A percentile compares a stretch with the other conserved stretches of the same genome.
Evolutionary conservation across 2,329 filamentous ascomycete genomes (phyloP).

Genomic region (Aaosphaeria pasadenensis): DNA sequence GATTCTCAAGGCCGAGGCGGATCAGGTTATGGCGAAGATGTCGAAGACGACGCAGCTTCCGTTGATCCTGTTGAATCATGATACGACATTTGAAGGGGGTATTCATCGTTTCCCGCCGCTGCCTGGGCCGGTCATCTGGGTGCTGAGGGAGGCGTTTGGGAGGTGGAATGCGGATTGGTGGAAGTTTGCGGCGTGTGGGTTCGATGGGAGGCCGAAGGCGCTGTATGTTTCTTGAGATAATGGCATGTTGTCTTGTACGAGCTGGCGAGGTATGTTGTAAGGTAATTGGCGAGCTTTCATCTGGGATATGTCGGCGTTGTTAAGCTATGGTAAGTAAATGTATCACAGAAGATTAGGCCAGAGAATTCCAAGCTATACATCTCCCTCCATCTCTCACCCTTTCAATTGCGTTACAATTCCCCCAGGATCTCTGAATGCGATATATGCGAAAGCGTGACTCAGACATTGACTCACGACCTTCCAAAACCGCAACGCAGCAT

Average conservation of each 20-base stretch:
- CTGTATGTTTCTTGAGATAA: background rate
- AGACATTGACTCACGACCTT: too few species aligned
- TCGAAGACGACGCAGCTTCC: conserved; percentile 8
- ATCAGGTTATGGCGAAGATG: conserved; percentile 14
- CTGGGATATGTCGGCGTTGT: too few species aligned
- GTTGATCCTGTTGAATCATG: conserved; percentile 12
- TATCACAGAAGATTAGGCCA: too few species aligned
- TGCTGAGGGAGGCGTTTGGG: conserved; percentile 62
- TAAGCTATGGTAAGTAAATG: too few species aligned
- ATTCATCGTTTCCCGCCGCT: conserved; percentile 9
- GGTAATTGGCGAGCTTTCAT: background rate
- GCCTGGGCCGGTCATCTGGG: conserved; percentile 62
- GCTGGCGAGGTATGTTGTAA: background rate
- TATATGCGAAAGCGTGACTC: too few species aligned
- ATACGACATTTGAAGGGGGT: conserved; percentile 13
- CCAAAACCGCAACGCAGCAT: too few species aligned
- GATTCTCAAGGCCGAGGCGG: conserved; percentile 16
- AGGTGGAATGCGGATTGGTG: conserved; percentile 47
- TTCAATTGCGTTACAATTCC: too few species aligned
- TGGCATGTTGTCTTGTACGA: background rate
- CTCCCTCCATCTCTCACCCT: too few species aligned
- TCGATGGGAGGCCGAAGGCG: conserved; percentile 11
- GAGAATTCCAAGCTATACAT: too few species aligned
- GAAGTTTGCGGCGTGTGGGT: conserved; percentile 15
- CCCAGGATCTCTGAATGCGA: too few species aligned